Conservation (phyloP, 345 rosid genomes). For the Microthlaspi erraticum region DNA sequence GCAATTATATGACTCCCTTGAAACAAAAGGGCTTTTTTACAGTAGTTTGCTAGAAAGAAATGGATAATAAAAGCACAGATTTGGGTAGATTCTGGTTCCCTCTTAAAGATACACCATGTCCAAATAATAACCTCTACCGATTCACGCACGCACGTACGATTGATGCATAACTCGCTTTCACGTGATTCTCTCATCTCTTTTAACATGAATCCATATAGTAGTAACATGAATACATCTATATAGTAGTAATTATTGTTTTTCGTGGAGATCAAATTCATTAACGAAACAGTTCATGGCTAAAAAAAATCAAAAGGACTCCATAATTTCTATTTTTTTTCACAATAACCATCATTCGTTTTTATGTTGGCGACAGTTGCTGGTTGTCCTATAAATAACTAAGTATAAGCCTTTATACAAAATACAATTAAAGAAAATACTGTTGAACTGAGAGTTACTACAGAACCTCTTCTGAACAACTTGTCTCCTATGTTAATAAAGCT, state of each 20-base stretch:
- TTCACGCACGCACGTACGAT: conserved; percentile 23
- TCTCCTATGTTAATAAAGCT: conserved; percentile 40
- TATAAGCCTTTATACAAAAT: not conserved
- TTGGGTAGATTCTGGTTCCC: conserved; percentile 37
- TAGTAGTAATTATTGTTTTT: no score
- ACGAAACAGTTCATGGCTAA: conserved; percentile 14
- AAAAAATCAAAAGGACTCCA: not conserved
- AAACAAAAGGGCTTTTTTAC: not conserved
- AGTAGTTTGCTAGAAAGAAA: conserved; percentile 5
- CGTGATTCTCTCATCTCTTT: conserved; percentile 18
- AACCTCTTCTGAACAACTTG: conserved; percentile 42
- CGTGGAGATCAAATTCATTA: no score
- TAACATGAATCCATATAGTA: conserved; percentile 3
- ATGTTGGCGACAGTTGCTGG: conserved; percentile 16
- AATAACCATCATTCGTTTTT: conserved; percentile 2
- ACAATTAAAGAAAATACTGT: conserved; percentile 19
- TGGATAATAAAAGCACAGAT: conserved; percentile 20
- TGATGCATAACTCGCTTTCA: conserved; percentile 34
- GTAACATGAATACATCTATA: no score
- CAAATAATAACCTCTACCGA: conserved; percentile 20
- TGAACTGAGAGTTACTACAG: conserved; percentile 43
- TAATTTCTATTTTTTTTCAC: not conserved
- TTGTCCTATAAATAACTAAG: conserved; percentile 20
- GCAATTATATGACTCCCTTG: not conserved
- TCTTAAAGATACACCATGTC: conserved; percentile 29